These are phyloP conservation scores for Phaffia tasmanica DNA, from an alignment of 768 basidiomycete species.

Conservation along the genomic window DNA sequence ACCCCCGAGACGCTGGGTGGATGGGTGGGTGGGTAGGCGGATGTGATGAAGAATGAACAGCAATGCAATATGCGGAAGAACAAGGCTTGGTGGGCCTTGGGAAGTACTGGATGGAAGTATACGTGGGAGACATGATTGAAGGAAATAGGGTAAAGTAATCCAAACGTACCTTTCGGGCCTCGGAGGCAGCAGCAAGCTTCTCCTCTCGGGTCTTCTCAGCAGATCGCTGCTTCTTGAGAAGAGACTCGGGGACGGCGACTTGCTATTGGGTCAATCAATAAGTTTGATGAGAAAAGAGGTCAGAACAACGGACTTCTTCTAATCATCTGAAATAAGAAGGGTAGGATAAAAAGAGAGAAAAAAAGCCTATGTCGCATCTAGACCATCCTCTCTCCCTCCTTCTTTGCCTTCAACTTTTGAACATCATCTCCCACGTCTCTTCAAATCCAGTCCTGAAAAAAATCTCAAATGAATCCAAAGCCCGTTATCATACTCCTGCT, in stretches of 20 bases:
- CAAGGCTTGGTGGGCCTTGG: neutral
- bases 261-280: conserved; percentile 3
- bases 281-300: neutral
- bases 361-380: neutral
- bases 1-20: too few species aligned
- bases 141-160: neutral
- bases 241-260: conserved; percentile 94
- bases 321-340: too few species aligned
- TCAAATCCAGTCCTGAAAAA: too few species aligned
- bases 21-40: neutral
- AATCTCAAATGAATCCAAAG: neutral
- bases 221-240: conserved; percentile 98
- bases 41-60: neutral
- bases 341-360: neutral
- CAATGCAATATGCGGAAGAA: too few species aligned
- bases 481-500: neutral
- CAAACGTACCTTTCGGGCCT: conserved; percentile 72
- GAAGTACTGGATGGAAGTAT: neutral
- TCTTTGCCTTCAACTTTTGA: neutral
- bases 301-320: too few species aligned
- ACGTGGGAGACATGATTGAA: conserved; percentile 8
- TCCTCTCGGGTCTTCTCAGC: conserved; percentile 94
- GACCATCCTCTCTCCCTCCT: neutral
- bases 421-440: neutral
- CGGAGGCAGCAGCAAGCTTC: conserved; percentile 66